A percentile compares a stretch with the other conserved stretches of the same genome.
These are phyloP conservation scores for Mucor mucedo DNA, from an alignment of 371 early-diverging fungal genomes.

Conservation along the genomic window DNA sequence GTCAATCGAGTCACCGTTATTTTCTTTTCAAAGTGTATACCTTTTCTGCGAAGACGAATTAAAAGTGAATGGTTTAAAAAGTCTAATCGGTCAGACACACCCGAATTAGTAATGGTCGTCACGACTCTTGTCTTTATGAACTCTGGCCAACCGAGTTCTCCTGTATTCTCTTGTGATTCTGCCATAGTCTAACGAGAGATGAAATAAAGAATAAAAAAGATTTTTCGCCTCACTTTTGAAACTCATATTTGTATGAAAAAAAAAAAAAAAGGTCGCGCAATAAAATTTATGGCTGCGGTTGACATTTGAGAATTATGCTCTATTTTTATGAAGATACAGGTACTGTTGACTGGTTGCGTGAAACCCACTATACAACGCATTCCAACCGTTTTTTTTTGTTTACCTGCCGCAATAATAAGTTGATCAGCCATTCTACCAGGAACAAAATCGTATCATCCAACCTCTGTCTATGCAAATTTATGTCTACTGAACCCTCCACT, in stretches of 20 bases:
- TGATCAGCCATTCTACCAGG: too few relatives aligned
- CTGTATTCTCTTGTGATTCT: constrained; percentile 44
- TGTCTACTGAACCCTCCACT: too few relatives aligned
- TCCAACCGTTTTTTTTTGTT: too few relatives aligned
- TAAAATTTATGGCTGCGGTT: too few relatives aligned
- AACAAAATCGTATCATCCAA: too few relatives aligned
- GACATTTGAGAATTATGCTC: too few relatives aligned
- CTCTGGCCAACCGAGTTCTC: constrained; percentile 63
- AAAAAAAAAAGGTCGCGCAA: too few relatives aligned
- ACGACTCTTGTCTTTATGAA: constrained; percentile 59
- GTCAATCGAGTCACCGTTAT: not conserved
- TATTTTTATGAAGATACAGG: too few relatives aligned
- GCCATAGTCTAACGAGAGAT: constrained; percentile 23
- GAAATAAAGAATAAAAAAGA: constrained; percentile 5
- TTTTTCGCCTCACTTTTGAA: not conserved
- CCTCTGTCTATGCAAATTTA: too few relatives aligned
- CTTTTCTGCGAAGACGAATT: constrained; percentile 65
- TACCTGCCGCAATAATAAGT: too few relatives aligned
- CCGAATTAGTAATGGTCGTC: constrained; percentile 54
- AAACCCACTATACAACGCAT: too few relatives aligned
- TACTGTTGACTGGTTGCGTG: too few relatives aligned
- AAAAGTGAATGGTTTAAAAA: constrained; percentile 60
- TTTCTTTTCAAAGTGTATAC: constrained; percentile 25
- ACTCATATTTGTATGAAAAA: not conserved
- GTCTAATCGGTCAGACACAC: constrained; percentile 59